Base-by-base conservation (phyloP, 495 filamentous ascomycete genomes). In the Talaromyces liani region DNA sequence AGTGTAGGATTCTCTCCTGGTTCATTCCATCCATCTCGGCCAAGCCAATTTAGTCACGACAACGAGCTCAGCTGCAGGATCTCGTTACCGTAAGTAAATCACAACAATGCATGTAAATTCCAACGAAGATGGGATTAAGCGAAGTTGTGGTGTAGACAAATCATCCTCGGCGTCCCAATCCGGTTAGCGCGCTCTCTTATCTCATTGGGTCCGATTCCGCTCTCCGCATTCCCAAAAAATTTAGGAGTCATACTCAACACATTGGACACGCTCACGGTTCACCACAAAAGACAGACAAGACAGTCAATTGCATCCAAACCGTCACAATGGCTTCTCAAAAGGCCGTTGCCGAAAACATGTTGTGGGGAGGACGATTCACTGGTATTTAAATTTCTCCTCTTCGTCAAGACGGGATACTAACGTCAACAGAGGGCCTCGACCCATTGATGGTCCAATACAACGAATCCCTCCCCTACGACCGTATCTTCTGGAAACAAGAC, bases 361-460 rank as follows among this genome's bases (percentile, higher is more conserved):
- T 93, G 65, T 93, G 90, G 90, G 90, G 90, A 65, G 90, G 90
- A 66, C 85, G 90, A 60, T 93, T 93, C 73, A 92, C 87, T 66
- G 85, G 88, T n/a, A n/a, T n/a, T n/a, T n/a, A n/a, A n/a, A n/a
- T n/a, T n/a, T n/a, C n/a, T n/a, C n/a, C n/a, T n/a, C n/a, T n/a
- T n/a, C n/a, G n/a, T n/a, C n/a, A n/a, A n/a, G n/a, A n/a, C n/a
- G n/a, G n/a, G n/a, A n/a, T n/a, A n/a, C n/a, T n/a, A 56, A 56
- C 9, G 1, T n/a, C 53, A 29, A 59, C 65, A 65, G 89, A 91
- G 79, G 85, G 87, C 69, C 86, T 94, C 66, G 91, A 96, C 77
- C 90, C 91, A 54, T 80, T 96, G 55, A 96, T 97, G 91, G 85
- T 87, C 58, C 78, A 87, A 66, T 96, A 95, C 82, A 96, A 97